Base-by-base conservation (phyloP, 805 yeast genomes). In the Yamadazyma olivae region DNA sequence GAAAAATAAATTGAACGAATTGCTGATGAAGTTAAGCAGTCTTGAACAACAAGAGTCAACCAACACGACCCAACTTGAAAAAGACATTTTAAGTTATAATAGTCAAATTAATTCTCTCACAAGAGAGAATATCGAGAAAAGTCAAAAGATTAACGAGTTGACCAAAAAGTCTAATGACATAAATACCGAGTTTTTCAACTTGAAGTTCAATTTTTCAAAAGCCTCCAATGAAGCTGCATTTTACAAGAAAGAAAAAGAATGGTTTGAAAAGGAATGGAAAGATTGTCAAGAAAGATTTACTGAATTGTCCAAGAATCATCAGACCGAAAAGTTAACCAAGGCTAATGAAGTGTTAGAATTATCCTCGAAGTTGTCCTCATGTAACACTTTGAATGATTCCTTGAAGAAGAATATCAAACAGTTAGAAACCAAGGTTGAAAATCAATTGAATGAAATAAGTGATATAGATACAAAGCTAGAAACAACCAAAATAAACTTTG, bases 401-500 rank as follows among this genome's bases (percentile, higher is more conserved):
- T 50, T 75, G 4, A 52, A 74, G 18, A 45, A 64, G 1, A 65
- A 74, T 36, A 54, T 77, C 17, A 75, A 74, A 44, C 60, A 67
- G 3, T 52, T 81, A 18, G 69, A 68, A 17, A 77, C 71, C 44
- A 61, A 69, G 18, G 35, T 54, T 13, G 70, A 65, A 33, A 33
- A 40, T n/a, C 53, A 50, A 26, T 34, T 53, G 3, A 32, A 49
- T 5, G 38, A 51, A 24, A 43, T 40, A 6, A 40, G 56, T 1
- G 49, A 49, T 8, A 38, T 55, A 20, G 56, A 51, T 30, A 50
- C 57, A 12, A 49, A 52, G 20, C 46, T 45, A 20, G 61, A 60
- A 29, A 70, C 71, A 21, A 89, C 82, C 50, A 71, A 80, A 59
- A 54, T 57, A 8, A 55, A 56, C 27, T 50, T 57, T 14, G 39